Conservation (phyloP, 371 early-diverging fungal genomes). For the Mucor irregularis region DNA sequence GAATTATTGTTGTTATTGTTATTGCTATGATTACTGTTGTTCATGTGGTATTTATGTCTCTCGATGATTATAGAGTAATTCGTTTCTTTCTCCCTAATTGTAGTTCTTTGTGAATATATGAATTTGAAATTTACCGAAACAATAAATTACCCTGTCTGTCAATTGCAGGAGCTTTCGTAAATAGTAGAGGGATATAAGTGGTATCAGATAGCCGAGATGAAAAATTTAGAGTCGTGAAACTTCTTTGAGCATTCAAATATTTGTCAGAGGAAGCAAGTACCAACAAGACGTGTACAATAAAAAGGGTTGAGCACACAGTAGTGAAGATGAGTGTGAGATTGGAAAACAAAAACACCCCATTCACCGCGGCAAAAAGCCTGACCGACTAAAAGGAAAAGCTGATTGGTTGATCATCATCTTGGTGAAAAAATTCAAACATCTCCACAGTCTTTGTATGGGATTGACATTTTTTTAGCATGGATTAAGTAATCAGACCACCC, state of each 20-base stretch:
- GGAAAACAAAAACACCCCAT: background rate
- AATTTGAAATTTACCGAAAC: too few species aligned
- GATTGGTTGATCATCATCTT: background rate
- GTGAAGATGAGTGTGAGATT: too few species aligned
- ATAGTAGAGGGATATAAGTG: background rate
- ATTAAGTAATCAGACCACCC: background rate
- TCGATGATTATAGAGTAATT: too few species aligned
- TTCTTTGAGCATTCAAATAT: too few species aligned
- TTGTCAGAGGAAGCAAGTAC: too few species aligned
- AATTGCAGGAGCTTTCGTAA: background rate
- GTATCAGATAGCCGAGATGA: background rate
- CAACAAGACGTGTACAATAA: too few species aligned
- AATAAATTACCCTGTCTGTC: constrained; percentile 9
- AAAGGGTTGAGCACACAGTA: too few species aligned
- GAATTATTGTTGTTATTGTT: constrained; percentile 2
- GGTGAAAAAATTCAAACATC: too few species aligned
- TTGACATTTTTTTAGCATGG: too few species aligned
- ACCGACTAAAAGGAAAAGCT: background rate
- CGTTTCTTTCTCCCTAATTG: too few species aligned
- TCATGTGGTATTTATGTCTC: constrained; percentile 1
- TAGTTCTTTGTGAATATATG: too few species aligned
- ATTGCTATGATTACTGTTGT: constrained; percentile 4
- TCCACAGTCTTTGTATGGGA: background rate
- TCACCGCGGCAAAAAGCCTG: constrained; percentile 2
- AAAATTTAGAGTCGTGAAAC: too few species aligned